phyloP scores from a whole-genome alignment of 2,329 filamentous ascomycete species.

The Alternaria sp. region DNA sequence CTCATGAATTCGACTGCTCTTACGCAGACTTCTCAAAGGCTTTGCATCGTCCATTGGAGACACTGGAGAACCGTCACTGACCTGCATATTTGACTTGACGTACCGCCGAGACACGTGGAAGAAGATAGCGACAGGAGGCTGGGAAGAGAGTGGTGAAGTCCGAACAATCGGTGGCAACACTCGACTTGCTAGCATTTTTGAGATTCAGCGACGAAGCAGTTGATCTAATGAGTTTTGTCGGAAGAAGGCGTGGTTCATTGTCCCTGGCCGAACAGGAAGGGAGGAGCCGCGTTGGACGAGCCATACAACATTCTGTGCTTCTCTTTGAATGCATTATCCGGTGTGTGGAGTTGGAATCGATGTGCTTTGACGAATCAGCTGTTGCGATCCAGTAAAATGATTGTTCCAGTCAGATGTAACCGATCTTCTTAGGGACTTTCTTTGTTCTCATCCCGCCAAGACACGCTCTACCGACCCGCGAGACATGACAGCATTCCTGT shows the following conservation, averaged over 20 bases:
- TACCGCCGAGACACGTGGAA: constrained; percentile 48
- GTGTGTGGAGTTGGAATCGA: constrained; percentile 20
- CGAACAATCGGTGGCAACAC: constrained; percentile 43
- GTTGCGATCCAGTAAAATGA: constrained; percentile 42
- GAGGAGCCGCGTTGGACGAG: constrained; percentile 32
- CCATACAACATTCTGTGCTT: constrained; percentile 29
- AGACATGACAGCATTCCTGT: constrained; percentile 47
- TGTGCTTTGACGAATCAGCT: constrained; percentile 34
- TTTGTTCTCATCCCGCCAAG: constrained; percentile 48
- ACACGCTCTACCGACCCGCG: constrained; percentile 32
- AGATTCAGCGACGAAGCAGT: constrained; percentile 30
- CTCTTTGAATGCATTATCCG: constrained; percentile 49
- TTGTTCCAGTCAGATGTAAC: constrained; percentile 48
- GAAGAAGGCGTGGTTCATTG: constrained; percentile 46
- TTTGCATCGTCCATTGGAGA: constrained; percentile 34
- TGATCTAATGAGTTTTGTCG: constrained; percentile 41
- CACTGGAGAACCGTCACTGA: constrained; percentile 23
- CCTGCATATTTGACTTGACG: constrained; percentile 45
- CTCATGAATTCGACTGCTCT: constrained; percentile 40
- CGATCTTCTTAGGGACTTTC: constrained; percentile 41
- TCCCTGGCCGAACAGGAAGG: constrained; percentile 38
- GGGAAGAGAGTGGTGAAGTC: constrained; percentile 26
- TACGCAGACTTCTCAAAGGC: constrained; percentile 34
- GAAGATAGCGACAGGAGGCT: constrained; percentile 42
- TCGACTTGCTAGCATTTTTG: constrained; percentile 48